Evolutionary conservation across 805 yeast species (phyloP).

Genomic region (Cyberlindnera euphorbiiphila): DNA sequence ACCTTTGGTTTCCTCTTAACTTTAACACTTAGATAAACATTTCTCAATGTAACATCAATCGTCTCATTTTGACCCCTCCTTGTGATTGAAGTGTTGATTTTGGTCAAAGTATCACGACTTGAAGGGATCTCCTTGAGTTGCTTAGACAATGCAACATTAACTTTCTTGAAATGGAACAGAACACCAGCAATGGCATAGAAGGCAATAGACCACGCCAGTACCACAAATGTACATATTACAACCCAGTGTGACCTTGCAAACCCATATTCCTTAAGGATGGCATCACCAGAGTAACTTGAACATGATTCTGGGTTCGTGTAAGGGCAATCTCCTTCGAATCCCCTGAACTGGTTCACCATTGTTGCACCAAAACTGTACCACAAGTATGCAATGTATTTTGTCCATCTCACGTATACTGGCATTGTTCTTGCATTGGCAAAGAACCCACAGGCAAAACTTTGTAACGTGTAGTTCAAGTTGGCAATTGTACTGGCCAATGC

Average conservation of each 20-base stretch:
- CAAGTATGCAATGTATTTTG: constrained; percentile 67
- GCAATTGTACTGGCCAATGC: constrained; percentile 24
- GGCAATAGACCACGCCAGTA: constrained; percentile 56
- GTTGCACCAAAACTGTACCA: constrained; percentile 79
- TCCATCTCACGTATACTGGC: constrained; percentile 88
- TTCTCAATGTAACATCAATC: constrained; percentile 17
- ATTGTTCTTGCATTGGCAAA: constrained; percentile 67
- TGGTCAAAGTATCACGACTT: constrained; percentile 2
- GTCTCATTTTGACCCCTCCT: constrained; percentile 1
- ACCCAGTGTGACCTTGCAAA: constrained; percentile 57
- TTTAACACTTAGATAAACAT: constrained; percentile 19
- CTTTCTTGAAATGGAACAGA: constrained; percentile 43
- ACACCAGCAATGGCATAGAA: constrained; percentile 47
- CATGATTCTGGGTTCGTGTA: constrained; percentile 32
- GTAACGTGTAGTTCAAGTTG: constrained; percentile 37
- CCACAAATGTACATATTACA: constrained; percentile 57
- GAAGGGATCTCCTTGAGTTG: constrained; percentile 15
- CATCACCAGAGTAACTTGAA: constrained; percentile 48
- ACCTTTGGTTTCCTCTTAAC: constrained; percentile 14
- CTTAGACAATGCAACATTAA: constrained; percentile 24
- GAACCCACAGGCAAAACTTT: constrained; percentile 78
- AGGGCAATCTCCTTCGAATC: constrained; percentile 59
- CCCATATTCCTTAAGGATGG: constrained; percentile 54
- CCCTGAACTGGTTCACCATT: constrained; percentile 60
- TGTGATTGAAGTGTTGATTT: background rate